Evolutionary conservation across 1,284 basidiomycete species (phyloP), one percentile per base, ranked within the genome.

Genomic region (Microbotryum lychnidis-dioicae): DNA sequence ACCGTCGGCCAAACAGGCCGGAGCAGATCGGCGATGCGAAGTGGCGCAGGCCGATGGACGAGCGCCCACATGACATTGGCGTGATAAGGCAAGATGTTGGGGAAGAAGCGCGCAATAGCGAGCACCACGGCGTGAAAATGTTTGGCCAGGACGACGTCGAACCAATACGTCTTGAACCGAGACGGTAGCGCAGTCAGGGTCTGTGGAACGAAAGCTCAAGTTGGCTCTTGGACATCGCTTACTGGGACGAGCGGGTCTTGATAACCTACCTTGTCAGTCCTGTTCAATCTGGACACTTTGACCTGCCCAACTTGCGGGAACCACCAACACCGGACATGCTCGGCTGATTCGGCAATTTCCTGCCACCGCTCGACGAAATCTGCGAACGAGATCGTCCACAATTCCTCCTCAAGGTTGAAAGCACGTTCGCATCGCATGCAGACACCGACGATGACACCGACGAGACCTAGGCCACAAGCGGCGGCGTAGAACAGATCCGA

Each of bases 261-360:
- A 52, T 27, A n/a, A 73, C 83, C 71, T 74, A 91, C 89, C 79
- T 90, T 86, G 57, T 77, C 76, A 1, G 90, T 89, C 57, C 91
- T 80, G 74, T 90, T 83, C 48, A 86, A 81, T 65, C 84, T 80
- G 69, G 85, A 87, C 58, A 90, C 82, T 48, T 90, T 84, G 60
- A 92, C 80, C 45, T 79, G 79, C 64, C 85, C 83, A 21, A 85
- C 83, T 61, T 88, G 85, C 2, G 93, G 91, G 77, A 87, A 96
- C 92, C 93, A 98, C 88, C 90, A 93, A 33, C 92, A 80, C n/a
- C 91, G 81, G 27, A 90, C 88, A 74, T 97, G 91, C 76, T 97
- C 84, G 1, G 87, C 84, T 53, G 82, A 80, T 55, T 75, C 73
- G 45, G 82, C 84, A 70, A 93, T 77, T 45, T 76, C 72, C 57